Evolutionary conservation across 352 stramenopile species (phyloP).

Genomic region (Phytophthora syringae): DNA sequence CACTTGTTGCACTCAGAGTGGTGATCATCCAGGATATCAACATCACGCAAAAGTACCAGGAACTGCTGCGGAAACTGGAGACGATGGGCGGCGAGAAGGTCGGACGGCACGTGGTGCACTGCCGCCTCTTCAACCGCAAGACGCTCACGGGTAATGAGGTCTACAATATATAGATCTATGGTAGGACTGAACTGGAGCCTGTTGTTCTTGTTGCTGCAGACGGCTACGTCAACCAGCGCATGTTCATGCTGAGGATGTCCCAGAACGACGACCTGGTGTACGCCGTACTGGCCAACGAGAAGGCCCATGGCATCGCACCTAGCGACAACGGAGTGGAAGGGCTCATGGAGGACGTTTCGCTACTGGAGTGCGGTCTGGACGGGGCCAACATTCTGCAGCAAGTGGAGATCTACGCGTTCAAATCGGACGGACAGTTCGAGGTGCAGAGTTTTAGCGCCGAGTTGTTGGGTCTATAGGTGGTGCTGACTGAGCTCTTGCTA

Average conservation of each 20-base stretch:
- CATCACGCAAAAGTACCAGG: conserved; percentile 88
- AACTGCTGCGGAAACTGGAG: conserved; percentile 87
- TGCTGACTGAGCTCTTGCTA: conserved; percentile 5
- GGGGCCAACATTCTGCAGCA: conserved; percentile 88
- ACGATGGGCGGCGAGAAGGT: conserved; percentile 81
- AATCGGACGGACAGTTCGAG: conserved; percentile 89
- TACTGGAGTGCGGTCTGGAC: conserved; percentile 86
- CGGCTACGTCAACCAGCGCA: conserved; percentile 87
- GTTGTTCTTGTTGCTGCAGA: conserved; percentile 39
- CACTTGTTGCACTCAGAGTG: conserved; percentile 45
- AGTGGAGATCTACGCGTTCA: conserved; percentile 90
- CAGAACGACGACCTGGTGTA: conserved; percentile 90
- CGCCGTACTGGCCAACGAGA: conserved; percentile 84
- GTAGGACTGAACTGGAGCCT: conserved; percentile 1
- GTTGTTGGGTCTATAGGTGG: neutral
- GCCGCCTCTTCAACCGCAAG: conserved; percentile 89
- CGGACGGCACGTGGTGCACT: conserved; percentile 84
- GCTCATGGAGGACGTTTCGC: conserved; percentile 72
- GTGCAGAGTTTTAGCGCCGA: conserved; percentile 24
- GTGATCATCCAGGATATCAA: conserved; percentile 84
- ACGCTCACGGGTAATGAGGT: conserved; percentile 68
- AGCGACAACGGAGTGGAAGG: conserved; percentile 84
- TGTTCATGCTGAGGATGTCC: conserved; percentile 91
- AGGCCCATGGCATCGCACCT: conserved; percentile 50
- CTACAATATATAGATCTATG: no score